Conservation (phyloP, 1,139 yeast genomes). For the Sugiyamaella novakii region DNA sequence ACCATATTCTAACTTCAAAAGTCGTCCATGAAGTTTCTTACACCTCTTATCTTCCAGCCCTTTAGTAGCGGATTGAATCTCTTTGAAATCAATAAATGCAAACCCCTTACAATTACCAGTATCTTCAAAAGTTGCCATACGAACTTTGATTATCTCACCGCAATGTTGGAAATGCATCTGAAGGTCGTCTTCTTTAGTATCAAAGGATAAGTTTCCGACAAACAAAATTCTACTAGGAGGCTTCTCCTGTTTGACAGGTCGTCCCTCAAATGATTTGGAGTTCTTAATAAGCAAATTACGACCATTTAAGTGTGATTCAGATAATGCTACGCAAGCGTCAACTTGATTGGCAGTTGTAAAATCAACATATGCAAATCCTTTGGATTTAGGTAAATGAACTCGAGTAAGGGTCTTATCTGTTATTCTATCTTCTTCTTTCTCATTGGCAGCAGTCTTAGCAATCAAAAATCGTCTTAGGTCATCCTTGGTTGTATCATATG, state of each 20-base stretch:
- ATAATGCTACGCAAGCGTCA: conserved; percentile 62
- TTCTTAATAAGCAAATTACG: conserved; percentile 84
- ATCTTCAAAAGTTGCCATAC: conserved; percentile 98
- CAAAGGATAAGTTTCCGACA: conserved; percentile 91
- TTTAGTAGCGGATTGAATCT: conserved; percentile 75
- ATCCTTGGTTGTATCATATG: conserved; percentile 80
- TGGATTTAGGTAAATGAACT: conserved; percentile 52
- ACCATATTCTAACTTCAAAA: conserved; percentile 86
- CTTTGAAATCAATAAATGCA: conserved; percentile 85
- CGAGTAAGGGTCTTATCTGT: conserved; percentile 46
- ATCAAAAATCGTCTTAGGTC: conserved; percentile 68
- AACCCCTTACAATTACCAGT: conserved; percentile 96
- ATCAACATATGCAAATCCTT: conserved; percentile 93
- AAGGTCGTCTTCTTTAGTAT: conserved; percentile 80
- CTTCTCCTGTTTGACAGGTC: conserved; percentile 59
- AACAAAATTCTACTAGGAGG: conserved; percentile 89
- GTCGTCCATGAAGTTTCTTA: conserved; percentile 68
- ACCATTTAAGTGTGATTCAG: conserved; percentile 76
- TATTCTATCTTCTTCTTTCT: conserved; percentile 41
- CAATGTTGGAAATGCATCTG: conserved; percentile 74
- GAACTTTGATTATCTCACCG: conserved; percentile 76
- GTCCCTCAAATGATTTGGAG: conserved; percentile 80
- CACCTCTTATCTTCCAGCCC: conserved; percentile 78
- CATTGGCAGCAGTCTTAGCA: conserved; percentile 50
- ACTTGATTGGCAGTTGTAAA: conserved; percentile 66